Evolutionary conservation across 805 yeast species (phyloP).

Genomic region (Maudiozyma bulderi): DNA sequence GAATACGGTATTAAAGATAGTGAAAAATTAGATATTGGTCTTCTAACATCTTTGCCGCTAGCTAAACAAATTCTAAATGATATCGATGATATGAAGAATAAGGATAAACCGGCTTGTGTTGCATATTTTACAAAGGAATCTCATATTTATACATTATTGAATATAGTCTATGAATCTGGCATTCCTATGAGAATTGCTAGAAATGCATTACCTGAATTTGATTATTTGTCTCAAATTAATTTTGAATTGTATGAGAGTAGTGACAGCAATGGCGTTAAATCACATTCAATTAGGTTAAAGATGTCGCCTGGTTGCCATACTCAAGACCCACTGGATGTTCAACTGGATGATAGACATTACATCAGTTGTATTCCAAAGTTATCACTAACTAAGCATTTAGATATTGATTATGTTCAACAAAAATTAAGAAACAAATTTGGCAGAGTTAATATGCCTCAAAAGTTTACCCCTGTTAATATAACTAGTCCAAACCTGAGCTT

Average conservation of each 20-base stretch:
- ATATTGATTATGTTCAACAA: constrained; percentile 78
- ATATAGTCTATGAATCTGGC: constrained; percentile 83
- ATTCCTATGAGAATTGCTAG: constrained; percentile 92
- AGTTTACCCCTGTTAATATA: constrained; percentile 80
- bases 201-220: constrained; percentile 92
- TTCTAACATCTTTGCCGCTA: constrained; percentile 85
- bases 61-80: constrained; percentile 81
- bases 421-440: constrained; percentile 71
- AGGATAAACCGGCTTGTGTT: constrained; percentile 74
- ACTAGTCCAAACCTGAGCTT: constrained; percentile 48
- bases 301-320: constrained; percentile 98
- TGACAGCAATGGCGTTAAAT: constrained; percentile 60
- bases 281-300: constrained; percentile 84
- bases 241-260: constrained; percentile 86
- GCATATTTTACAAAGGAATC: constrained; percentile 94
- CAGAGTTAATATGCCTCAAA: constrained; percentile 84
- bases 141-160: constrained; percentile 87
- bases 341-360: constrained; percentile 90
- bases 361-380: constrained; percentile 92
- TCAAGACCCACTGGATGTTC: constrained; percentile 94
- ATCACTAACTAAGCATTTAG: constrained; percentile 84
- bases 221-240: constrained; percentile 85
- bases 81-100: constrained; percentile 65
- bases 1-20: constrained; percentile 95
- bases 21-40: constrained; percentile 92